These are phyloP conservation scores for Sphagnum tenellum DNA, from an alignment of 225 moss, liverwort and hornwort species.

Conservation along the genomic window DNA sequence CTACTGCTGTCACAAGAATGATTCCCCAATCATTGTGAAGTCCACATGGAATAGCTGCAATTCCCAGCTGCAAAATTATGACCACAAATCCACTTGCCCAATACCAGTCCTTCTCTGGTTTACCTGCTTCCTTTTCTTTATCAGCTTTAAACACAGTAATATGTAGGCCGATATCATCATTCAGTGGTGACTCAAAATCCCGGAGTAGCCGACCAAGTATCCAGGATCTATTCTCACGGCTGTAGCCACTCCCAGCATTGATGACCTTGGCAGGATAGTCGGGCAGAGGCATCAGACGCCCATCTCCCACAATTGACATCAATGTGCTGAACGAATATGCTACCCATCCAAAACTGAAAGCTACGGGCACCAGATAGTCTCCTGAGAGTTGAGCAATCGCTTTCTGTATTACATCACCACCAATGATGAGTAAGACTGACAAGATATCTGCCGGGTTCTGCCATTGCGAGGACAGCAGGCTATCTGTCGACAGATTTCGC, in stretches of 20 bases:
- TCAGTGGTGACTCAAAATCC: slow-evolving; percentile 2
- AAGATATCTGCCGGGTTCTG: slow-evolving; percentile 5
- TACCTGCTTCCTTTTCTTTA: background rate
- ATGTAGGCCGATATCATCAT: background rate
- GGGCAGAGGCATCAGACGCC: slow-evolving; percentile 6
- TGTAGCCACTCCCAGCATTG: slow-evolving; percentile 5
- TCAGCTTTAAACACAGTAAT: background rate
- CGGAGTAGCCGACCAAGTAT: slow-evolving; percentile 8
- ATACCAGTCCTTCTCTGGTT: slow-evolving; percentile 2
- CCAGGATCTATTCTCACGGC: slow-evolving; percentile 10
- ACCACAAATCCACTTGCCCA: background rate
- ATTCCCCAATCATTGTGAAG: slow-evolving; percentile 3
- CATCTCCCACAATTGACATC: slow-evolving; percentile 8
- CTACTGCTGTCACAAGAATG: slow-evolving; percentile 1
- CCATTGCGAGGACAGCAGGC: slow-evolving; percentile 5
- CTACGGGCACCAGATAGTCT: slow-evolving; percentile 5
- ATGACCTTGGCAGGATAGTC: slow-evolving; percentile 9
- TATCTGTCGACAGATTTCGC: too few species aligned
- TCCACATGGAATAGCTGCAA: slow-evolving; percentile 2
- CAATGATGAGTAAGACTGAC: slow-evolving; percentile 7
- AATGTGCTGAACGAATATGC: slow-evolving; percentile 5
- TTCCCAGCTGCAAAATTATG: slow-evolving; percentile 5
- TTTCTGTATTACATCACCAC: slow-evolving; percentile 11
- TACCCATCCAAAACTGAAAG: slow-evolving; percentile 16
- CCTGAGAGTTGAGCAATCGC: slow-evolving; percentile 13